Evolutionary conservation across 495 filamentous ascomycete species (phyloP).

Genomic region (Lasiosphaeria hispida): DNA sequence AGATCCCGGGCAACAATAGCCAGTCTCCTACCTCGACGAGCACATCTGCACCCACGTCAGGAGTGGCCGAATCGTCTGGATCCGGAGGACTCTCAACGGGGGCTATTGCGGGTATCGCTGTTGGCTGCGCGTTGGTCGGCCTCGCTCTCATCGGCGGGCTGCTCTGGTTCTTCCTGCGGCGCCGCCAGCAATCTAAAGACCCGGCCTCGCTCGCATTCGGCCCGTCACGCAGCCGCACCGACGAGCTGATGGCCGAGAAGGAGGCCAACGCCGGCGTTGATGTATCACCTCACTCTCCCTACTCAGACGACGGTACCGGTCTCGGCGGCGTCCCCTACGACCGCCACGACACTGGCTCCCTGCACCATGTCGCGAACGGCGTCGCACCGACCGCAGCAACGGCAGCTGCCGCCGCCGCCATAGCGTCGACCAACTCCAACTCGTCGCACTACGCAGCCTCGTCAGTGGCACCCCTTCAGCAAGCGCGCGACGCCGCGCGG

Average conservation of each 20-base stretch:
- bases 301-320: conserved; percentile 35
- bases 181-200: conserved; percentile 20
- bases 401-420: conserved; percentile 4
- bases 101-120: conserved; percentile 44
- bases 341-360: conserved; percentile 8
- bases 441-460: conserved; percentile 9
- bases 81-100: conserved; percentile 29
- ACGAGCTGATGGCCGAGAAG: conserved; percentile 43
- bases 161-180: conserved; percentile 38
- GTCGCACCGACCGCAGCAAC: not conserved
- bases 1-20: too few species aligned
- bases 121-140: conserved; percentile 34
- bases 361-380: not conserved
- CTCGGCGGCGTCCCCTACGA: not conserved
- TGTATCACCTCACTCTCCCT: conserved; percentile 36
- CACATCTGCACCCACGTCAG: not conserved
- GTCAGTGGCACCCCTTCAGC: conserved; percentile 3
- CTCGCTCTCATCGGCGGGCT: conserved; percentile 32
- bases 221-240: conserved; percentile 20
- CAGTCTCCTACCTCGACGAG: not conserved
- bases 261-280: conserved; percentile 33
- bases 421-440: not conserved
- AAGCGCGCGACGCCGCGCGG: conserved; percentile 13
- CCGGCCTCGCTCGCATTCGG: conserved; percentile 13
- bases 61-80: not conserved